Evolutionary conservation across 108 stramenopile genomes (phyloP), one percentile per base, ranked within the genome.

Genomic region (Asterionellopsis glacialis): DNA sequence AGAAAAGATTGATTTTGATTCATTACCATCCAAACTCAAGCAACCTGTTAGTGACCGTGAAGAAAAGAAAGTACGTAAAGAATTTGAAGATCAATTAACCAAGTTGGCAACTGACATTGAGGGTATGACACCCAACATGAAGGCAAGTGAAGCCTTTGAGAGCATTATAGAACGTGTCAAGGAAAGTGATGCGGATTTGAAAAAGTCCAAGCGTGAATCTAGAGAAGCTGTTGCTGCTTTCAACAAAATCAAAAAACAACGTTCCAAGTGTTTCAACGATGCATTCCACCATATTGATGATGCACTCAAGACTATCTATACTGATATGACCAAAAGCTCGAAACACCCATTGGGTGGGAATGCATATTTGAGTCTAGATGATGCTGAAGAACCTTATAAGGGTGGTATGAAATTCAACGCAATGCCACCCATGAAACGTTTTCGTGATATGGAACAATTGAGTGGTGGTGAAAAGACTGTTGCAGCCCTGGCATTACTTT

Each of bases 401-500:
- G 96, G 95, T 25, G 98, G 98, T 0, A 77, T 99, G 65, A 95
- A 95, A 68, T 99, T 96, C 92, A 97, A 96, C 65, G 99, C 97
- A 11, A 98, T 96, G 97, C 98, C 98, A 55, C 98, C 99, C 11
- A 96, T 93, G 90, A 99, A 99, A 66, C 81, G 97, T 27, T 98
- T 96, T 75, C 83, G 98, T 41, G 98, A 99, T 57, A 98, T 99
- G 96, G 96, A 98, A 42, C 97, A 98, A 72, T 84, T 99, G 18
- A 96, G 94, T 57, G 99, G 99, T n/a, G 99, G 99, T 16, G 99
- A 99, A 77, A 97, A 97, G 74, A 99, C 99, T 23, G 92, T 99
- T 0, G 99, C 99, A 2, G 96, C 98, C 16, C 79, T 99, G 12
- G 96, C 98, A 0, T 83, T 99, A 10, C 74, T 99, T 49, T 99